These are phyloP conservation scores for Pythium periplocum DNA, from an alignment of 352 stramenopile genomes.

Conservation along the genomic window DNA sequence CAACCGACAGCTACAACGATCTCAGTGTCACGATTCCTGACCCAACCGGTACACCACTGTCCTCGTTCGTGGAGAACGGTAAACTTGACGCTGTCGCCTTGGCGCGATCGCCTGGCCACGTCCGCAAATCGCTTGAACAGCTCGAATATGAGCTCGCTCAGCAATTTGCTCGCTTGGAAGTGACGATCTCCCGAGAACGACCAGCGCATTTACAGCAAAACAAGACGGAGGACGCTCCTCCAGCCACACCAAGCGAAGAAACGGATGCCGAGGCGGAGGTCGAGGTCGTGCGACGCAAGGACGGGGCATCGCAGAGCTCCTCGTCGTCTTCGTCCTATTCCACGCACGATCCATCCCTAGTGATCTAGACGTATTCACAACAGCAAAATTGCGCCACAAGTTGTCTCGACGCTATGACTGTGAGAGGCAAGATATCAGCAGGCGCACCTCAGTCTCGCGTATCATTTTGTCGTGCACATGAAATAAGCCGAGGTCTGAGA, in stretches of 20 bases:
- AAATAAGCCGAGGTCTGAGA: no score
- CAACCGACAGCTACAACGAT: not conserved
- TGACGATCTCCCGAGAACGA: constrained; percentile 73
- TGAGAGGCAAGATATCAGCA: no score
- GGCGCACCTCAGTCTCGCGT: no score
- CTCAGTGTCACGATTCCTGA: constrained; percentile 10
- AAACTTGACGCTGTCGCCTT: constrained; percentile 30
- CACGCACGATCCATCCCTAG: constrained; percentile 18
- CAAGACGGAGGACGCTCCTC: no score
- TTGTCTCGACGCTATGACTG: no score
- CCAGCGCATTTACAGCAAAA: constrained; percentile 29
- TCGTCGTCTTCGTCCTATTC: constrained; percentile 15
- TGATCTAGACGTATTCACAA: constrained; percentile 16
- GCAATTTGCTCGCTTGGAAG: constrained; percentile 73
- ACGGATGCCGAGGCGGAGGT: no score
- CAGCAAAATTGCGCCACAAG: no score
- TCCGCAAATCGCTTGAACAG: constrained; percentile 65
- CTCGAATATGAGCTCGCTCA: constrained; percentile 59
- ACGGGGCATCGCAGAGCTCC: not conserved
- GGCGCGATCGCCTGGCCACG: constrained; percentile 30
- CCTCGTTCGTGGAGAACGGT: constrained; percentile 80
- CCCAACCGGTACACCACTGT: constrained; percentile 62
- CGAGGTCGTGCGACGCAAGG: not conserved
- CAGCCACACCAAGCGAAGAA: no score
- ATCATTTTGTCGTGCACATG: no score